Percentiles rank a stretch among this genome's conserved stretches.
Conservation (phyloP, 164 flowering plant species). For the Tetrastigma voinierianum region DNA sequence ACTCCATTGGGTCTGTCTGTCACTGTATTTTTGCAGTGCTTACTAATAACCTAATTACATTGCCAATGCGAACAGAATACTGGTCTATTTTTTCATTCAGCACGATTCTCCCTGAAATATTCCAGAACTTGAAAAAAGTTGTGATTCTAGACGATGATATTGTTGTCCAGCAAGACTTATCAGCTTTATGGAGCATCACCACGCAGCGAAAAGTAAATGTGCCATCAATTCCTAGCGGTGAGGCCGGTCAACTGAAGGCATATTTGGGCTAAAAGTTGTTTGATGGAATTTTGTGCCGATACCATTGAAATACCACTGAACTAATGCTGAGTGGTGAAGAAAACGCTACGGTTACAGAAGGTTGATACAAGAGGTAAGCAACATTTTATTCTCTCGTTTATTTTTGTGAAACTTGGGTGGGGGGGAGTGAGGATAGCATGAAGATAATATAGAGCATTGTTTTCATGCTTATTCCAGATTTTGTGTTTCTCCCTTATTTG, state of each 20-base stretch:
- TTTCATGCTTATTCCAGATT: too few relatives aligned
- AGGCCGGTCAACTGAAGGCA: constrained; percentile 54
- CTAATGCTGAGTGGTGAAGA: constrained; percentile 80
- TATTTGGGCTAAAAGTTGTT: constrained; percentile 36
- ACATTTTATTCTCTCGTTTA: not conserved
- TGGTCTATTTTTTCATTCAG: constrained; percentile 64
- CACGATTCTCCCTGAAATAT: constrained; percentile 72
- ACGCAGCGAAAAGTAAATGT: constrained; percentile 84
- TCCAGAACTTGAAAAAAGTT: constrained; percentile 59
- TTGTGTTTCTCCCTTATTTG: too few relatives aligned
- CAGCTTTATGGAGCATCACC: constrained; percentile 73
- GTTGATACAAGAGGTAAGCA: constrained; percentile 54
- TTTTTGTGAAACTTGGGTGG: too few relatives aligned
- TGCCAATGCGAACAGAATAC: constrained; percentile 51
- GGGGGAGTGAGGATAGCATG: too few relatives aligned
- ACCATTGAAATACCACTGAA: constrained; percentile 81
- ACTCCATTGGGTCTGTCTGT: constrained; percentile 31
- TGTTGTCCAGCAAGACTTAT: constrained; percentile 74
- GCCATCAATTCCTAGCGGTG: constrained; percentile 59
- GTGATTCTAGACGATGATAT: constrained; percentile 89
- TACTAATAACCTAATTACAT: constrained; percentile 19
- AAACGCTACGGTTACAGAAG: constrained; percentile 47
- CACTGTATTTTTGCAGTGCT: constrained; percentile 56
- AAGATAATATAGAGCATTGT: too few relatives aligned
- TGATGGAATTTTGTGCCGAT: constrained; percentile 66